These are phyloP conservation scores for Ustulina deusta DNA, from an alignment of 2,329 filamentous ascomycete species.

Conservation along the genomic window DNA sequence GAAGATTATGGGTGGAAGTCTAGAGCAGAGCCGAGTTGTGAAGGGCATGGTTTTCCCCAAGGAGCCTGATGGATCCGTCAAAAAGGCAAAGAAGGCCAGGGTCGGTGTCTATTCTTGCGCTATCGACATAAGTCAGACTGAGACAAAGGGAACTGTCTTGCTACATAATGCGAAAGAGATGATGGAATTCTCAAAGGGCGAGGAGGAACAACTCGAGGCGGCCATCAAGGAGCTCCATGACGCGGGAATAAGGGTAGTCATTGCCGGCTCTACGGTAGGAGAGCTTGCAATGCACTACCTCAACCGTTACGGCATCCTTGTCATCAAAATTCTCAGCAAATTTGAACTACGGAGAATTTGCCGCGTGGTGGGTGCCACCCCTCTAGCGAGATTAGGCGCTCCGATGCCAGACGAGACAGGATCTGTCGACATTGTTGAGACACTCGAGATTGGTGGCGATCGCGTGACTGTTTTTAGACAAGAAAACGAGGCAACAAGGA, in stretches of 20 bases:
- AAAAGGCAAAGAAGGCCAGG: constrained; percentile 93
- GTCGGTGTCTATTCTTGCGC: constrained; percentile 97
- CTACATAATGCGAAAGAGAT: constrained; percentile 98
- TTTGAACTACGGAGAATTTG: constrained; percentile 96
- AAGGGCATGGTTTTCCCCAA: constrained; percentile 99
- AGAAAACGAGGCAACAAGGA: constrained; percentile 91
- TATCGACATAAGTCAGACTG: constrained; percentile 94
- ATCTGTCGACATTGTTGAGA: constrained; percentile 92
- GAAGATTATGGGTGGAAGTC: constrained; percentile 98
- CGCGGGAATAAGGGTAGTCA: constrained; percentile 88
- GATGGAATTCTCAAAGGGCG: constrained; percentile 97
- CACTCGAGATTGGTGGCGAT: constrained; percentile 96
- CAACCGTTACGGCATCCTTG: constrained; percentile 94
- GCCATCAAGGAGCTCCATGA: constrained; percentile 96
- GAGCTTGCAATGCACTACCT: constrained; percentile 98
- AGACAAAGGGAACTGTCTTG: constrained; percentile 98
- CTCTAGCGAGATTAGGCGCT: constrained; percentile 92
- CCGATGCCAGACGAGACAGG: constrained; percentile 99
- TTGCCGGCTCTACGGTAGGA: constrained; percentile 93
- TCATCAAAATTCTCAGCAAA: constrained; percentile 97
- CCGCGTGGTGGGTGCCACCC: constrained; percentile 94
- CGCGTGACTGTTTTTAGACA: constrained; percentile 98
- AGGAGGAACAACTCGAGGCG: constrained; percentile 90
- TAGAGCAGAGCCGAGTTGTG: constrained; percentile 93
- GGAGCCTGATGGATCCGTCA: constrained; percentile 90